These are phyloP conservation scores for Lactarius tabidus DNA, from an alignment of 768 basidiomycete species.

Conservation along the genomic window DNA sequence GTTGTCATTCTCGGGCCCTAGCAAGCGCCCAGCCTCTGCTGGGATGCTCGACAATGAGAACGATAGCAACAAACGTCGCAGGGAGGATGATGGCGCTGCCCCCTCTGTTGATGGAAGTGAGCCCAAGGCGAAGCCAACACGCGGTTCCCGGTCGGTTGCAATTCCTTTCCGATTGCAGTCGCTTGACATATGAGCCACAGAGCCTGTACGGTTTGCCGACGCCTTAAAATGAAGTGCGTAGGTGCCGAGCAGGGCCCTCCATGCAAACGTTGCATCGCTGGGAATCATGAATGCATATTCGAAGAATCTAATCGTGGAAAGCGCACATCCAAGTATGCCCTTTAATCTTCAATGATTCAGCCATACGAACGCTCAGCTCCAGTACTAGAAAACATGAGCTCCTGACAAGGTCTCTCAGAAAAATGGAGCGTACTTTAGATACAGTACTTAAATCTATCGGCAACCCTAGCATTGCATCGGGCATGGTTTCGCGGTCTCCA, in stretches of 20 bases:
- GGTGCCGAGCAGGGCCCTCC: conserved; percentile 88
- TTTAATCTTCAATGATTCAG: conserved; percentile 17
- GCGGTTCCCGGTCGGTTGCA: conserved; percentile 66
- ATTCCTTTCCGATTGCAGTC: not conserved
- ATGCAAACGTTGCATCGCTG: conserved; percentile 78
- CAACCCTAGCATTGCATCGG: conserved; percentile 72
- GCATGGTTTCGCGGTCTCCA: conserved; percentile 78
- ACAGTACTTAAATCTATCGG: conserved; percentile 86
- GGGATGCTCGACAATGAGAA: conserved; percentile 46
- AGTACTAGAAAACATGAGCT: conserved; percentile 75
- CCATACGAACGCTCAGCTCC: conserved; percentile 29
- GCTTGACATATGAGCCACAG: conserved; percentile 39
- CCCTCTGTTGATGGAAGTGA: conserved; percentile 54
- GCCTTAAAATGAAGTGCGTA: conserved; percentile 91
- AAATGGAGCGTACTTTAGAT: conserved; percentile 92
- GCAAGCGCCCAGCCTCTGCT: conserved; percentile 33
- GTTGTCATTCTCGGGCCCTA: conserved; percentile 42
- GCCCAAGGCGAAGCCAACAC: conserved; percentile 73
- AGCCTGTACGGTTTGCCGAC: conserved; percentile 88
- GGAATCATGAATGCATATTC: conserved; percentile 89
- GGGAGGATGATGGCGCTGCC: conserved; percentile 50
- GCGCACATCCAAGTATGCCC: conserved; percentile 69
- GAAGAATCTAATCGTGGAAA: conserved; percentile 97
- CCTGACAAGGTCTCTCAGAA: conserved; percentile 73
- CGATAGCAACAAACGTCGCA: conserved; percentile 38